phyloP scores from a whole-genome alignment of 75 land plant genomes.

The Larix kaempferi region DNA sequence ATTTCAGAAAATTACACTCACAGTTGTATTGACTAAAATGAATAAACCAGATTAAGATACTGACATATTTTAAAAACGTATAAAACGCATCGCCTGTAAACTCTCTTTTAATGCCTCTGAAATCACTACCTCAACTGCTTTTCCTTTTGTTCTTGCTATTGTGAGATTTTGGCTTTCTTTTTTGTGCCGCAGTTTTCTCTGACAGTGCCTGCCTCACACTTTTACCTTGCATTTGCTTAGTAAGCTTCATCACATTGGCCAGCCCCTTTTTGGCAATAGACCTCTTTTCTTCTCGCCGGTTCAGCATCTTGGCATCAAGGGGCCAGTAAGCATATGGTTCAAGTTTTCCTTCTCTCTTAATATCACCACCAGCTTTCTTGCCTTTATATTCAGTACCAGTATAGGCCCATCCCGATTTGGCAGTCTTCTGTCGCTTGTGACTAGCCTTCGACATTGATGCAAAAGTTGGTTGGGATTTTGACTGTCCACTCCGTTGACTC shows the following conservation, averaged over 20 bases:
- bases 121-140: slow-evolving; percentile 4
- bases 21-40: no score
- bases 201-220: slow-evolving; percentile 64
- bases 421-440: slow-evolving; percentile 36
- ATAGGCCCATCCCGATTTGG: slow-evolving; percentile 78
- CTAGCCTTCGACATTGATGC: slow-evolving; percentile 12
- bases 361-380: slow-evolving; percentile 84
- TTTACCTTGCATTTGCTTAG: slow-evolving; percentile 81
- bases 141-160: slow-evolving; percentile 35
- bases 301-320: slow-evolving; percentile 90
- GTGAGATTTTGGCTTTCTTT: slow-evolving; percentile 39
- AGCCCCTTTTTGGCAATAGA: slow-evolving; percentile 88
- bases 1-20: no score
- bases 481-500: slow-evolving; percentile 29
- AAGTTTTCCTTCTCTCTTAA: slow-evolving; percentile 84
- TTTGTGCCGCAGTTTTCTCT: slow-evolving; percentile 8
- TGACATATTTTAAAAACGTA: no score
- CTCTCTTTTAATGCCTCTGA: not conserved
- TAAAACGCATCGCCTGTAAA: not conserved
- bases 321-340: slow-evolving; percentile 99
- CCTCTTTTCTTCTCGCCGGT: slow-evolving; percentile 70
- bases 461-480: slow-evolving; percentile 8
- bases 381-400: slow-evolving; percentile 68
- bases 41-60: no score
- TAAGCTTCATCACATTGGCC: slow-evolving; percentile 70